Evolutionary conservation across 2,329 filamentous ascomycete genomes (phyloP).

Genomic region (Ophiostoma triangulosporum): DNA sequence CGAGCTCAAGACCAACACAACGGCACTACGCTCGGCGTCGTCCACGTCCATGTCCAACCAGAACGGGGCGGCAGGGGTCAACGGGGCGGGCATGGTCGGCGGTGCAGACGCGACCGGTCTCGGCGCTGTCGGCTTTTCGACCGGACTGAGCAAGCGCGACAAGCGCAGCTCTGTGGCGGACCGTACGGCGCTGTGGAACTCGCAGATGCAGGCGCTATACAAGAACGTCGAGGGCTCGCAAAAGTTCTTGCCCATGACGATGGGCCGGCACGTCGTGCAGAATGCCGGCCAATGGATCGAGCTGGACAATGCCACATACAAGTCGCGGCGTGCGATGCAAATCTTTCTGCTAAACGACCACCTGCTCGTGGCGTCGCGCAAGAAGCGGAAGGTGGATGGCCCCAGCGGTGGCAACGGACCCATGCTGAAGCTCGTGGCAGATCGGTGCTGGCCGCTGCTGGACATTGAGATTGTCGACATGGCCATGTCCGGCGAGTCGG

Average conservation of each 20-base stretch:
- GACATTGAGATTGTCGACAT: conserved; percentile 91
- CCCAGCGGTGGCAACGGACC: conserved; percentile 34
- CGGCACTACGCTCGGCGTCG: conserved; percentile 48
- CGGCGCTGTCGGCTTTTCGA: conserved; percentile 34
- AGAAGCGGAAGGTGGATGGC: conserved; percentile 77
- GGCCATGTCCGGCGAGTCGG: conserved; percentile 49
- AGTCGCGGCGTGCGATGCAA: conserved; percentile 76
- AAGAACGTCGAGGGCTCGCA: conserved; percentile 97
- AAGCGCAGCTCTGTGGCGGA: conserved; percentile 82
- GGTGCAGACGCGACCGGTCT: conserved; percentile 30
- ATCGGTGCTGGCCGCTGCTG: conserved; percentile 84
- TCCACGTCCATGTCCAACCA: conserved; percentile 25
- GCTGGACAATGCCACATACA: conserved; percentile 94
- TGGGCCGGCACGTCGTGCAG: conserved; percentile 85
- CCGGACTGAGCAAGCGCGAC: conserved; percentile 51
- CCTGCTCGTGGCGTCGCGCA: conserved; percentile 76
- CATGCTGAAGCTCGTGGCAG: conserved; percentile 70
- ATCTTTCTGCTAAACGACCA: conserved; percentile 92
- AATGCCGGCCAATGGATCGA: conserved; percentile 93
- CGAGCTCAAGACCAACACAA: conserved; percentile 71
- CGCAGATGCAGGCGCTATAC: conserved; percentile 71
- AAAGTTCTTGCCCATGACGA: conserved; percentile 82
- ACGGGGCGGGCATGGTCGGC: not conserved
- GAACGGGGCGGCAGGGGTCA: conserved; percentile 13
- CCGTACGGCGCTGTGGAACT: conserved; percentile 52